Evolutionary conservation across 306 rosid species (phyloP), one percentile per base, ranked within the genome.

Genomic region (Geum urbanum): DNA sequence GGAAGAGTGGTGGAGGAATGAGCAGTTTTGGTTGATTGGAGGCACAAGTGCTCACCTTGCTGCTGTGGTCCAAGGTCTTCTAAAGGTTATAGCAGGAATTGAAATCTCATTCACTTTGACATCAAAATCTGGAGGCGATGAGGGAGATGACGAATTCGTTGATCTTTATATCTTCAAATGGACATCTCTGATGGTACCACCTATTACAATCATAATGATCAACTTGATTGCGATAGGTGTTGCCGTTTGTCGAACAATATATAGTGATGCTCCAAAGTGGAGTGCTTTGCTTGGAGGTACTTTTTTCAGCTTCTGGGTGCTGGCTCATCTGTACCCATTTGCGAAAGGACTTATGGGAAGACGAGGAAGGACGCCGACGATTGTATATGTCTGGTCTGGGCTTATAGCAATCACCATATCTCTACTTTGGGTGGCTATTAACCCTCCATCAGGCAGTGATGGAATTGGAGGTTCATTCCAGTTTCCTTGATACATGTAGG

Each of bases 1-100:
- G 11, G 92, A 85, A 66, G 92, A 89, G 9, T 89, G 92, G 96
- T 87, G 96, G 96, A 82, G 96, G 65, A 89, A 89, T 59, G 96
- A 87, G 64, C 96, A 89, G 20, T 89, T 89, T 72, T 89, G 96
- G 96, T 67, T 89, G 41, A 89, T 89, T 37, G 96, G 96, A 24
- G 96, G 96, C 72, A 89, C 96, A 41, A 89, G 96, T 79, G 96
- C 96, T 3, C 96, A 89, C 64, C 78, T 89, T 16, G 92, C 85
- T 20, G 96, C 92, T 1, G 96, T 89, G 51, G 81, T 89, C 47
- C 96, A 89, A 39, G 96, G 96, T 7, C 86, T 90, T 3, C 80
- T 87, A 4, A 90, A 90, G 66, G 94, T 86, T 35, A 52, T 87
- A 37, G 94, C 89, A 7, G 96, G 94, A 49, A 90, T 86, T 50